Evolutionary conservation across 805 yeast genomes (phyloP).

Genomic region (Sungouiozyma ichnusensis): DNA sequence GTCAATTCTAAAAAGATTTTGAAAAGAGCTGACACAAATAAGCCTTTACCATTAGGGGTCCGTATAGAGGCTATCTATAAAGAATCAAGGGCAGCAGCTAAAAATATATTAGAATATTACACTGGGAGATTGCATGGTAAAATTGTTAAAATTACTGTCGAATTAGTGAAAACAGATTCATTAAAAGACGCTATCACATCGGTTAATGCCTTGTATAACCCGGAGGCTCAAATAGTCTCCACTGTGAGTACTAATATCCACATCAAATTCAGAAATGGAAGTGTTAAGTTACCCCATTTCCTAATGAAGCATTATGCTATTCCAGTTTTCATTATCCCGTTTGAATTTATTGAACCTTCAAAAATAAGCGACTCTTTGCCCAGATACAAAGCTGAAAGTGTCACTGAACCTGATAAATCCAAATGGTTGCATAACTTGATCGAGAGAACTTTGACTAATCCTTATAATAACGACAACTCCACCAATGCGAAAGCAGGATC

Average conservation of each 20-base stretch:
- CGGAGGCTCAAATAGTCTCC: slow-evolving; percentile 23
- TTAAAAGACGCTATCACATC: slow-evolving; percentile 15
- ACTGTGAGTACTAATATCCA: slow-evolving; percentile 28
- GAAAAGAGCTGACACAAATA: not conserved
- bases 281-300: slow-evolving; percentile 26
- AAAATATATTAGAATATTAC: slow-evolving; percentile 20
- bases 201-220: slow-evolving; percentile 21
- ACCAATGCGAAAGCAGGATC: not conserved
- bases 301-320: slow-evolving; percentile 22
- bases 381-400: not conserved
- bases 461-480: slow-evolving; percentile 9
- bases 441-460: slow-evolving; percentile 16
- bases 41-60: slow-evolving; percentile 8
- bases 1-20: slow-evolving; percentile 1
- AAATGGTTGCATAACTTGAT: slow-evolving; percentile 12
- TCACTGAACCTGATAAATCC: slow-evolving; percentile 4
- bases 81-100: slow-evolving; percentile 17
- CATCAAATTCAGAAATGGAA: slow-evolving; percentile 28
- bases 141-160: slow-evolving; percentile 24
- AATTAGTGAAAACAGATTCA: slow-evolving; percentile 22
- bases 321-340: slow-evolving; percentile 24
- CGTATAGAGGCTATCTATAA: slow-evolving; percentile 19
- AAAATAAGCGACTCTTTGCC: slow-evolving; percentile 12
- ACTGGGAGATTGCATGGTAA: slow-evolving; percentile 14
- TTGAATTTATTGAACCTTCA: slow-evolving; percentile 25